A percentile compares a stretch with the other conserved stretches of the same genome.
These are phyloP conservation scores for Lasiosphaeriaceae sp. DNA, from an alignment of 495 filamentous ascomycete species.

Conservation along the genomic window DNA sequence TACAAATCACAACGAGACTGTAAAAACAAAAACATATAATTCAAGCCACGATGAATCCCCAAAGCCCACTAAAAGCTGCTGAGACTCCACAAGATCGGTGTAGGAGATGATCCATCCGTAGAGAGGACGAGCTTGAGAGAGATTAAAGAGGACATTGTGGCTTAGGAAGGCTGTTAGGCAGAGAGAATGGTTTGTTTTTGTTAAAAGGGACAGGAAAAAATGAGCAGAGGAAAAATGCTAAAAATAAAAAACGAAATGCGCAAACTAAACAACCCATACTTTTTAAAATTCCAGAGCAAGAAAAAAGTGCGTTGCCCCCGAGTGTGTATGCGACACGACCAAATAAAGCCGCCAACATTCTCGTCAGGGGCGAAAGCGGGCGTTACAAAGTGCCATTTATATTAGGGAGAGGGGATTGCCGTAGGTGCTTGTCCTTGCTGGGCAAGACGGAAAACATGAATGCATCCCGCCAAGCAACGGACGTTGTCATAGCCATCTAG, in stretches of 20 bases:
- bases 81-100: neutral
- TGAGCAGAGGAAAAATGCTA: too few species aligned
- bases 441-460: slow-evolving; percentile 5
- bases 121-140: too few species aligned
- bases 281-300: neutral
- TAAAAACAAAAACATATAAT: neutral
- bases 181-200: too few species aligned
- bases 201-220: too few species aligned
- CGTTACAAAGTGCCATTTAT: neutral
- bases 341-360: neutral
- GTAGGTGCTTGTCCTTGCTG: slow-evolving; percentile 15
- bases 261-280: neutral
- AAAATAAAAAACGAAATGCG: neutral
- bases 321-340: neutral
- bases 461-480: slow-evolving; percentile 15
- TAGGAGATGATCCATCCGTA: too few species aligned
- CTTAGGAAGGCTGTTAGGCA: too few species aligned
- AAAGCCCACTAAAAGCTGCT: neutral
- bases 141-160: too few species aligned
- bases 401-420: slow-evolving; percentile 8
- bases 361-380: neutral
- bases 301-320: neutral
- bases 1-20: neutral
- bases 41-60: neutral
- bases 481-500: slow-evolving; percentile 33